A percentile compares a stretch with the other conserved stretches of the same genome.
These are phyloP conservation scores for Trichosporon sp. DNA, from an alignment of 1,284 basidiomycete species.

Conservation along the genomic window DNA sequence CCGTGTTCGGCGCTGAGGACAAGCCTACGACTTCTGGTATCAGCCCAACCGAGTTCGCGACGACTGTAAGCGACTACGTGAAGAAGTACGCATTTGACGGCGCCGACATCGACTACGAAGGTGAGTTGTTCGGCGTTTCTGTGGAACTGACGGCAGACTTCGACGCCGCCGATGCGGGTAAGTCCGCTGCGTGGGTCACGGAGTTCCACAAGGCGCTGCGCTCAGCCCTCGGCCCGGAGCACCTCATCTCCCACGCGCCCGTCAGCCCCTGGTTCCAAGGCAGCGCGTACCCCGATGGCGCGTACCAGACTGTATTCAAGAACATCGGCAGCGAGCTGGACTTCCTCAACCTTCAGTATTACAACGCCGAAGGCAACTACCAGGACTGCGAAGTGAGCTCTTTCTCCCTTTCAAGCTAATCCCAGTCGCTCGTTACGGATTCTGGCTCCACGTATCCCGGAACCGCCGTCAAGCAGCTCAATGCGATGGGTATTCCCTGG, in stretches of 20 bases:
- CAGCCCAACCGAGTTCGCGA: constrained; percentile 3
- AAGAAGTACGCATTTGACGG: constrained; percentile 52
- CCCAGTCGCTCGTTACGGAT: constrained; percentile 28
- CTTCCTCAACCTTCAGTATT: constrained; percentile 49
- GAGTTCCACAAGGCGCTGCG: constrained; percentile 41
- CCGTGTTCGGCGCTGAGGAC: constrained; percentile 17
- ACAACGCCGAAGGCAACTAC: constrained; percentile 42
- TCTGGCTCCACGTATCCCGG: constrained; percentile 17
- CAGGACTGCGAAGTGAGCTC: neutral
- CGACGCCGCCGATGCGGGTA: constrained; percentile 38
- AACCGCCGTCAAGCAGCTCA: constrained; percentile 43
- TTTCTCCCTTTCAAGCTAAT: neutral
- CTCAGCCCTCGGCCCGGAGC: constrained; percentile 29
- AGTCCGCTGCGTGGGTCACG: constrained; percentile 42
- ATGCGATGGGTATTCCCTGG: constrained; percentile 33
- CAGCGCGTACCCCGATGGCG: constrained; percentile 33
- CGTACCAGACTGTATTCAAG: constrained; percentile 36
- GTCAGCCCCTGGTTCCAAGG: constrained; percentile 45
- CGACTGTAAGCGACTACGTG: constrained; percentile 41
- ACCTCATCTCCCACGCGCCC: constrained; percentile 45
- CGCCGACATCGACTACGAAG: constrained; percentile 54
- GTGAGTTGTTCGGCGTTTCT: neutral
- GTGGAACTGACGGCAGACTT: constrained; percentile 11
- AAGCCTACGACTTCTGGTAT: constrained; percentile 15
- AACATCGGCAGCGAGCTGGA: constrained; percentile 37